These are phyloP conservation scores for Leucocoprinus birnbaumii DNA, from an alignment of 768 basidiomycete species.

Conservation along the genomic window DNA sequence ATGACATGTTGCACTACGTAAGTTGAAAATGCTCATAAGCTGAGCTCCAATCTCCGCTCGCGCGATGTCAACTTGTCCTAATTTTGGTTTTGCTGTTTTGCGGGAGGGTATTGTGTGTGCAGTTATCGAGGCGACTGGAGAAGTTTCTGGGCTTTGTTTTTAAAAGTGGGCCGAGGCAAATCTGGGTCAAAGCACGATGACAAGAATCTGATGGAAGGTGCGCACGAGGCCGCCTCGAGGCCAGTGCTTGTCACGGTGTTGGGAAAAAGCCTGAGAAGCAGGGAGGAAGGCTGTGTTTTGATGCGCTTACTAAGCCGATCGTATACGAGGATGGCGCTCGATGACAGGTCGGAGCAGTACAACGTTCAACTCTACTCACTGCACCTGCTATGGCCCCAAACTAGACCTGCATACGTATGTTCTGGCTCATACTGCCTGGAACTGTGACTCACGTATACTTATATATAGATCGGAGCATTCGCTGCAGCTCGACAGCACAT, in stretches of 20 bases:
- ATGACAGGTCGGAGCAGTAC: not conserved
- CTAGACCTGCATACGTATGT: not conserved
- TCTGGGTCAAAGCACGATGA: not conserved
- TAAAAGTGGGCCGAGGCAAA: too few relatives aligned
- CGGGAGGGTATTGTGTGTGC: too few relatives aligned
- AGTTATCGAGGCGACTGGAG: too few relatives aligned
- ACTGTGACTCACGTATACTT: not conserved
- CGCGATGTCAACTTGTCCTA: too few relatives aligned
- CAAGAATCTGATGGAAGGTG: constrained; percentile 10
- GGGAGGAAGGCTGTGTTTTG: not conserved
- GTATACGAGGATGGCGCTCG: not conserved
- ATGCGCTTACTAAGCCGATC: not conserved
- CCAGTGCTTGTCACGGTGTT: not conserved
- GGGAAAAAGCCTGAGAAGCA: too few relatives aligned
- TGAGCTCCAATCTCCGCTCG: too few relatives aligned
- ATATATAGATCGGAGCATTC: not conserved
- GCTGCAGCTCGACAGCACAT: not conserved
- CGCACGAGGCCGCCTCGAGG: constrained; percentile 13
- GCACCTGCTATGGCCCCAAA: constrained; percentile 1
- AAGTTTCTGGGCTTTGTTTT: too few relatives aligned
- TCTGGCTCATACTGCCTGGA: not conserved
- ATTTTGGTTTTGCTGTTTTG: too few relatives aligned
- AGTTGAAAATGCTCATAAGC: too few relatives aligned
- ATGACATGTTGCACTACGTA: too few relatives aligned
- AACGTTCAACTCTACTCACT: not conserved